Evolutionary conservation across 2,329 filamentous ascomycete genomes (phyloP).

Genomic region (Colletotrichum sp.): DNA sequence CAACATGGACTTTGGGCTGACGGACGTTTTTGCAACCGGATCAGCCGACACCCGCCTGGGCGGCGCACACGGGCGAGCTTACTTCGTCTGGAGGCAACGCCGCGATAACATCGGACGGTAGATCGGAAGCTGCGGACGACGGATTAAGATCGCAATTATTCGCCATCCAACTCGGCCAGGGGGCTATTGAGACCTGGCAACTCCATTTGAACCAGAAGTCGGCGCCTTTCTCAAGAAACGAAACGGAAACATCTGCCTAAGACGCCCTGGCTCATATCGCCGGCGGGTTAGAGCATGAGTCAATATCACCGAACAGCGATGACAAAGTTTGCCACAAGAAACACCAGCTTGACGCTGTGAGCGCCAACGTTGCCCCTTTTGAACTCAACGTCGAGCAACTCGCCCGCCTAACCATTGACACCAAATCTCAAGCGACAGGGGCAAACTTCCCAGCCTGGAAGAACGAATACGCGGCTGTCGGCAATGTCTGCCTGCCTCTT

Average conservation of each 20-base stretch:
- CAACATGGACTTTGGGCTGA: background rate
- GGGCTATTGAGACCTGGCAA: background rate
- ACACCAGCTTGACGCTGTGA: background rate
- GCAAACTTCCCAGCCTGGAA: background rate
- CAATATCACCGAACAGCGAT: background rate
- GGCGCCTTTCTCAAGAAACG: background rate
- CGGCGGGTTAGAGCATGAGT: background rate
- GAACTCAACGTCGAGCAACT: background rate
- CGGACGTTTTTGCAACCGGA: background rate
- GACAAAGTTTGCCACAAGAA: background rate
- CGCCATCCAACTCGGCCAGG: too few species aligned
- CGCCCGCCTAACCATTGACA: too few species aligned
- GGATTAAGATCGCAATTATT: background rate
- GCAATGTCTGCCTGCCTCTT: background rate
- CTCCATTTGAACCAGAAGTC: background rate
- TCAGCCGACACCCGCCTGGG: background rate
- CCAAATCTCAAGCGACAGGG: background rate
- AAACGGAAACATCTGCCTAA: background rate
- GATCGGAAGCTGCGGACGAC: background rate
- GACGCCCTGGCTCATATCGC: background rate
- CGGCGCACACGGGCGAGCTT: background rate
- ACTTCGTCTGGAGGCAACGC: background rate
- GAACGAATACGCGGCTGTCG: background rate
- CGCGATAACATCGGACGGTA: background rate
- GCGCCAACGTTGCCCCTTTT: background rate